Evolutionary conservation across 1,284 basidiomycete genomes (phyloP).

Genomic region (Ceratobasidium papillatum): DNA sequence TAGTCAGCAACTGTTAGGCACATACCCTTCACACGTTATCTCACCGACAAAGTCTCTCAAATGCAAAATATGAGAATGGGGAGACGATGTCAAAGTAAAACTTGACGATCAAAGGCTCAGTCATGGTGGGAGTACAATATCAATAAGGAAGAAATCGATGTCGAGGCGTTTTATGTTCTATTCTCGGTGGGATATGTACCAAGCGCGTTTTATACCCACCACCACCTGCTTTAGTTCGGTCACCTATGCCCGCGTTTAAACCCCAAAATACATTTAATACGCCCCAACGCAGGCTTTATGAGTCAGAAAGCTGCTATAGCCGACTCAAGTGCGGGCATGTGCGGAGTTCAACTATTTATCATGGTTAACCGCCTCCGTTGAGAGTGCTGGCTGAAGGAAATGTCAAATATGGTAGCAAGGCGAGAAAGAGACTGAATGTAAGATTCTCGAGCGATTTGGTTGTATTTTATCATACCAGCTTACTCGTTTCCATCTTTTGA

Average conservation of each 20-base stretch:
- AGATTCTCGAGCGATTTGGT: no score
- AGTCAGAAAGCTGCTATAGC: neutral
- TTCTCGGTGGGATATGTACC: no score
- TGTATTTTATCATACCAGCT: no score
- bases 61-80: constrained; percentile 19
- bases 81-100: constrained; percentile 24
- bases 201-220: neutral
- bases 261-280: neutral
- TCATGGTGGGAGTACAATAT: neutral
- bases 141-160: neutral
- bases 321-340: neutral
- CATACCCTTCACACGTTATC: neutral
- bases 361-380: no score
- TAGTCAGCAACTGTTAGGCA: neutral
- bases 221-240: neutral
- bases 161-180: no score
- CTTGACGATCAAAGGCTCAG: neutral
- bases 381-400: no score
- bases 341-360: neutral
- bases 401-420: no score
- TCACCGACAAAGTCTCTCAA: constrained; percentile 16
- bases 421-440: no score
- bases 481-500: no score
- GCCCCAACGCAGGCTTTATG: neutral
- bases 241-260: neutral